Base-by-base conservation (phyloP, 116 monocot species). In the Zostera marina region DNA sequence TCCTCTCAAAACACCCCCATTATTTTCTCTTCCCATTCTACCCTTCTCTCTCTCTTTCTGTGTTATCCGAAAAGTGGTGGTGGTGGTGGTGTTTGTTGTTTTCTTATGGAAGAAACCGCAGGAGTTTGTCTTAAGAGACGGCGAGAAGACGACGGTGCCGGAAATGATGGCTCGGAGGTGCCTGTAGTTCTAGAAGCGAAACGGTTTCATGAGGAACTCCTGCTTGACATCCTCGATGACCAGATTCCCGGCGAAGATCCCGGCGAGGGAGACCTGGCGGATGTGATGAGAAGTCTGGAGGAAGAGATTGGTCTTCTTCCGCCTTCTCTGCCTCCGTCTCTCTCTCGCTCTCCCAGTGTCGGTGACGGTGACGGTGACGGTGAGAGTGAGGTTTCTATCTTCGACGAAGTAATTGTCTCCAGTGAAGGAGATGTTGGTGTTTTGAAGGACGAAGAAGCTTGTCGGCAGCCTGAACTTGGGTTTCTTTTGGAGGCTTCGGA, bases 401-500 rank as follows among this genome's bases (percentile, higher is more conserved):
- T 51, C 20, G 2, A 15, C 8, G 49, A 51, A 19, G 19, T 32
- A 32, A 5, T 32, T 3, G 32, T 32, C 32, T 5, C 32, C 32
- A 5, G 32, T 32, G 49, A 21, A 17, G 49, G 15, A 3, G 49
- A 13, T 2, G 49, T 4, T 9, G 20, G 3, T 0, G 8, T 10
- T 51, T 51, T 21, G 16, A 51, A 21, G 9, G 49, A 51, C 6
- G 49, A 20, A 8, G 49, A 19, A 51, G 8, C 39, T 52, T n/a
- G n/a, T n/a, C 46, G 17, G 41, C 67, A 48, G 47, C 24, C 65
- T n/a, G 74, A 74, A 42, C 69, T 90, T 0, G 79, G 87, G 14
- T 91, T 56, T 58, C 77, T 85, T 14, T 53, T 81, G 2, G 85
- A 79, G 54, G 91, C 91, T 13, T 91, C 91, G 2, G 91, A 91